Base-by-base conservation (phyloP, 2,329 filamentous ascomycete genomes). In the Pyrenophora seminiperda region DNA sequence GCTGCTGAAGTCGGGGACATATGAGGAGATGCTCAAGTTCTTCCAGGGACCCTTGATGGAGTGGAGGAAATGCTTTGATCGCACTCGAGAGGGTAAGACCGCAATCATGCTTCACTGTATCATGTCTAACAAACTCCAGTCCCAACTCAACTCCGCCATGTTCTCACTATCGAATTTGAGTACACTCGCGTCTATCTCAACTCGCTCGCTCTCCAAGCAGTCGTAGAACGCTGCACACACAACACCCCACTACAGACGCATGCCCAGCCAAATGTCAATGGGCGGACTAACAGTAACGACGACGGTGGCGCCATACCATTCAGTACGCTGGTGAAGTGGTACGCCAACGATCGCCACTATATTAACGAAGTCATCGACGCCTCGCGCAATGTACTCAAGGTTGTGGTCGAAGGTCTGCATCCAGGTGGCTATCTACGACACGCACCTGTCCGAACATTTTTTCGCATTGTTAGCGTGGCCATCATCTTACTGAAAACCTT, bases 161-260 rank as follows among this genome's bases (percentile, higher is more conserved):
- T 97, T 50, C 79, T 99, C 22, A 88, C 85, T 6, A 97, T 97
- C 59, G 94, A 99, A 76, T 97, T 94, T 67, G 91, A 97, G 67
- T 97, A 97, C 69, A 91, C 93, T 19, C 85, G 93, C 65, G 89
- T 97, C 41, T 97, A 97, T 68, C 83, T 97, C 76, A 97, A 97
- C 72, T 96, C 92, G 1, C 80, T 99, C 2, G 92, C 92, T 2
- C 78, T 99, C 2, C 94, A 99, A 75, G 94, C 94, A 17, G 91
- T 97, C 3, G 91, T 97, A 5, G 93, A 97, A 73, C 85, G 92
- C 53, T 96, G 90, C 74, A 93, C 91, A 5, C 91, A 83, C 53
- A 88, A 92, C 57, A 85, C 86, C 2, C 72, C 61, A 50, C 67
- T 67, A 29, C 71, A 70, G 40, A 65, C 63, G 37, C 68, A 61